Base-by-base conservation (phyloP, 208 protist genomes). In the Acanthamoeba rhysodes region DNA sequence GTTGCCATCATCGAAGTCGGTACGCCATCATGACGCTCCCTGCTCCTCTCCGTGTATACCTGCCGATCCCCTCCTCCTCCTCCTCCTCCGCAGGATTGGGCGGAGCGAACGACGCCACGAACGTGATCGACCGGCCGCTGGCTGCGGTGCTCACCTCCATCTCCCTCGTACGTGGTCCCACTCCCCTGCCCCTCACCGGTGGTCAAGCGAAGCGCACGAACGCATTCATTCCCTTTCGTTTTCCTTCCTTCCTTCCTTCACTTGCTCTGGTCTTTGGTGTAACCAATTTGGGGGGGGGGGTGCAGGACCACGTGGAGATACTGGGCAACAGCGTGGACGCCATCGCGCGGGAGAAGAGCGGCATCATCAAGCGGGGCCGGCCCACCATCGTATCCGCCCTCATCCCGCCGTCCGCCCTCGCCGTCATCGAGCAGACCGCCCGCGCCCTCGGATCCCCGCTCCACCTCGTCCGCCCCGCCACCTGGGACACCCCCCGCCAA, bases 1-100 rank as follows among this genome's bases (percentile, higher is more conserved):
- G 50, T 92, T 12, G 85, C 55, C 22, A 29, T 92, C 24, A 92
- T 92, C 53, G 85, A 92, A 92, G 85, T 72, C 37, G 70, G 70
- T 78, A 78, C 32, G 70, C 70, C 10, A 2, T 57, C 16, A 27
- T 22, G 16, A 12, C 22, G 10, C 20, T 78, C 32, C 14, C 24
- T 70, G 18, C n/a, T 72, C 64, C 64, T 4, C 2, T 72, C 27
- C 34, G 32, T 78, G 70, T 41, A 24, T 8, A 45, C 16, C 34
- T n/a, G 14, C 16, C 34, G 4, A 10, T 1, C 34, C 0, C 53
- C 14, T 18, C 10, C 53, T 4, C 37, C 37, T 41, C 37, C 37
- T 41, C 37, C 37, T 41, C 37, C 37, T 16, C 14, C 50, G 14
- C 32, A 72, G 85, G 85, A 24, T n/a, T 92, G 85, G 85, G 85